Evolutionary conservation across 352 stramenopile genomes (phyloP), one percentile per base, ranked within the genome.

Genomic region (Globisporangium takayamanum): DNA sequence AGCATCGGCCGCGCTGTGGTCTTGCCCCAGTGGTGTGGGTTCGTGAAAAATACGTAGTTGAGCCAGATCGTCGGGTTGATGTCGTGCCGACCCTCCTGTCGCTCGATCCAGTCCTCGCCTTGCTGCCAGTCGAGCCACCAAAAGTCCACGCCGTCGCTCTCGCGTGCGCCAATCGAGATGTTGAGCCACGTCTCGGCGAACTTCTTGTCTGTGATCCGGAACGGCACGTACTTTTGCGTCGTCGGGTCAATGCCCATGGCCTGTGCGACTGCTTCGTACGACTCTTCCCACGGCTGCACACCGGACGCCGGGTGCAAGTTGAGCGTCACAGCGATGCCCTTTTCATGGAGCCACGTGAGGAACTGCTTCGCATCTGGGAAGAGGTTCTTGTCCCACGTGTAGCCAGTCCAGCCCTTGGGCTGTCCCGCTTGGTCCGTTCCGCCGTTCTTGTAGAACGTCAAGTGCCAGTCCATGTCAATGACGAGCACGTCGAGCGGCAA

Each of bases 71-170:
- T 84, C 48, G 75, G 75, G 62, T 83, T 84, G 33, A 75, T 55
- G 30, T 70, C 64, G 45, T 33, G 60, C 5, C 62, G 60, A 0
- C 63, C 55, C 25, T 75, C 57, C 28, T 61, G 30, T 10, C 57
- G 53, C 14, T 76, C 54, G 49, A 67, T 60, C 65, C 72, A 80
- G 49, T 78, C 68, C 47, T 70, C 71, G 33, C 74, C 74, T 33
- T 86, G 75, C 60, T 87, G 76, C 76, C 75, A 86, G 45, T 86
- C 76, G 20, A 82, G 79, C 76, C 76, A 86, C 73, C 70, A 84
- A 42, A 81, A 78, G 55, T 83, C 76, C 42, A 82, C 60, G 33
- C 68, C 68, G 16, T 75, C 65, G 18, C 50, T 33, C 55, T 73
- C 65, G 5, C 57, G 61, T 30, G 48, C 48, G 37, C 63, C 57